Conservation (phyloP, 495 filamentous ascomycete species). For the Parachaetomium inaequale region DNA sequence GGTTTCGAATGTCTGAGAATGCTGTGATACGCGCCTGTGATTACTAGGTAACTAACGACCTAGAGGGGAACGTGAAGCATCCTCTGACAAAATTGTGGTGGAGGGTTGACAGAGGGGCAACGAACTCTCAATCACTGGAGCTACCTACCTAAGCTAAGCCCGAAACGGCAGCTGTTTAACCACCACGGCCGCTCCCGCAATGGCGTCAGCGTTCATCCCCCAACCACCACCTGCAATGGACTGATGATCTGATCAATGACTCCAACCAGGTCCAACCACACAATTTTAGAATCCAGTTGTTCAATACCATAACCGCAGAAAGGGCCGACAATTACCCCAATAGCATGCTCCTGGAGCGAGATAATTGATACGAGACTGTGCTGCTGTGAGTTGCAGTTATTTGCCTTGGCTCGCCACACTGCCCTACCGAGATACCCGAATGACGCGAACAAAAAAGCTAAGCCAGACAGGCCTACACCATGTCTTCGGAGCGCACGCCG, state of each 20-base stretch:
- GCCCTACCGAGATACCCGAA: no score
- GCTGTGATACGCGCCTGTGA: not conserved
- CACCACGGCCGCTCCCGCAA: slow-evolving; percentile 11
- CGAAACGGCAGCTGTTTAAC: slow-evolving; percentile 2
- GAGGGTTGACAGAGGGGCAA: no score
- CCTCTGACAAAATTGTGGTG: no score
- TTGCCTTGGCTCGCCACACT: not conserved
- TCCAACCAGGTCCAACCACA: not conserved
- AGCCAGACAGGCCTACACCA: slow-evolving; percentile 23
- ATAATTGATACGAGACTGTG: not conserved
- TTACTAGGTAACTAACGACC: no score
- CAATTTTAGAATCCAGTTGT: no score
- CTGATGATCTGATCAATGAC: not conserved
- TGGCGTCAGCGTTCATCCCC: slow-evolving; percentile 3
- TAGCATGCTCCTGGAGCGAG: no score
- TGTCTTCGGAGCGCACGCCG: slow-evolving; percentile 59
- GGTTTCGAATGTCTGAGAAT: not conserved
- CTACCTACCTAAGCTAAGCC: no score
- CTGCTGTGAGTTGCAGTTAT: not conserved
- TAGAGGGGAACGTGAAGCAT: no score
- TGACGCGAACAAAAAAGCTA: not conserved
- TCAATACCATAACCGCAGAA: not conserved
- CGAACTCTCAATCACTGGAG: no score
- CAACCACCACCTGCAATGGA: not conserved
- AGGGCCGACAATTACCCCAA: not conserved